phyloP scores from a whole-genome alignment of 257 asterid genomes.

The Craterostigma plantagineum region DNA sequence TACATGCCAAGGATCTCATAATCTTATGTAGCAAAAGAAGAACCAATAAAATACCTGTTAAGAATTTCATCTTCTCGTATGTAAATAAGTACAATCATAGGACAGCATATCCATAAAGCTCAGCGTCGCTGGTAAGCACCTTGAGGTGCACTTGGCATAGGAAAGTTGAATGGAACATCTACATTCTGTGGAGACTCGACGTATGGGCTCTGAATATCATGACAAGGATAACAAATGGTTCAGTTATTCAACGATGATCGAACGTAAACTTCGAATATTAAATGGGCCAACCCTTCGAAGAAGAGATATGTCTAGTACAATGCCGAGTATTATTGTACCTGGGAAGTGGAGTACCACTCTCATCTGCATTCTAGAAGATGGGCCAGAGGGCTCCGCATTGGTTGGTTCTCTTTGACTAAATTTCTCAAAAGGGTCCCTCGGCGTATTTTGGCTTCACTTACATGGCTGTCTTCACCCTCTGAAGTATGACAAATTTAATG shows the following conservation, averaged over 20 bases:
- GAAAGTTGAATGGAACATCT: constrained; percentile 38
- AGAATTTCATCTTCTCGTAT: neutral
- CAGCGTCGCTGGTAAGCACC: constrained; percentile 55
- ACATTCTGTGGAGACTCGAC: constrained; percentile 73
- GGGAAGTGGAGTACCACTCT: constrained; percentile 13
- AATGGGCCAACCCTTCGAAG: neutral
- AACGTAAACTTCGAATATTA: too few relatives aligned
- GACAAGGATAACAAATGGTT: neutral
- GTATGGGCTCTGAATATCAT: constrained; percentile 54
- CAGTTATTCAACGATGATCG: neutral
- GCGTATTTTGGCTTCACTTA: constrained; percentile 25
- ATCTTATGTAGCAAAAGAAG: too few relatives aligned
- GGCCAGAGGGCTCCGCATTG: constrained; percentile 23
- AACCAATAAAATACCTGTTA: too few relatives aligned
- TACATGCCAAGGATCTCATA: too few relatives aligned
- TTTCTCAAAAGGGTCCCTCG: constrained; percentile 21
- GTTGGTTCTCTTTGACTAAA: constrained; percentile 35
- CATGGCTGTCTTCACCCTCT: constrained; percentile 64
- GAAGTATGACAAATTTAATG: constrained; percentile 10
- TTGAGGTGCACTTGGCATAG: constrained; percentile 90
- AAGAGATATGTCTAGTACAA: neutral
- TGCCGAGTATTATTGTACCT: constrained; percentile 20
- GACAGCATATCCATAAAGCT: constrained; percentile 10
- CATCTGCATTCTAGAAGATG: constrained; percentile 28
- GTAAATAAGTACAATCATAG: constrained; percentile 9